Conservation (phyloP, 495 filamentous ascomycete species). For the Staphylotrichum longicolle region DNA sequence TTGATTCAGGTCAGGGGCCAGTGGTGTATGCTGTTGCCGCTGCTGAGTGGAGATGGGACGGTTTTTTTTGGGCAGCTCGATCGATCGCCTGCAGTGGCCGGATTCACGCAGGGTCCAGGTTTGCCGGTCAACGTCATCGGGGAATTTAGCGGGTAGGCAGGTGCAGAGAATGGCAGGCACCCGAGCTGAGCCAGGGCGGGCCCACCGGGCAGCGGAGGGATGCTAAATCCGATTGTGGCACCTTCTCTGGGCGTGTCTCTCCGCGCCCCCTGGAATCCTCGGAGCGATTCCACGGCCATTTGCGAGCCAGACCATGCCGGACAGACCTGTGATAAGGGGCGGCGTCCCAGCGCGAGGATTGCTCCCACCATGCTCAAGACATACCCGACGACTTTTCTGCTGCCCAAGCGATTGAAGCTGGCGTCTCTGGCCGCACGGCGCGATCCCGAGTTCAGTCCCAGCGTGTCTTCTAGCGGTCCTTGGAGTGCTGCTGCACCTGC, state of each 20-base stretch:
- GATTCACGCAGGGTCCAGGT: neutral
- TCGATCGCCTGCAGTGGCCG: too few relatives aligned
- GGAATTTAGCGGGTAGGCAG: neutral
- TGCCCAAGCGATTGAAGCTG: conserved; percentile 32
- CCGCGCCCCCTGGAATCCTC: neutral
- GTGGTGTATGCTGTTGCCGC: neutral
- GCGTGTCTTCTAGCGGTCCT: too few relatives aligned
- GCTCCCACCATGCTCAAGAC: conserved; percentile 35
- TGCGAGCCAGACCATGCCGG: conserved; percentile 11
- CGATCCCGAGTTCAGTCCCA: conserved; percentile 1
- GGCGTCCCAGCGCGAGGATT: conserved; percentile 18
- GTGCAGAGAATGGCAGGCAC: too few relatives aligned
- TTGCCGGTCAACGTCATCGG: conserved; percentile 10
- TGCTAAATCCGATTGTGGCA: conserved; percentile 28
- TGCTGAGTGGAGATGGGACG: neutral
- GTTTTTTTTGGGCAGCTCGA: neutral
- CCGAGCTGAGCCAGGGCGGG: too few relatives aligned
- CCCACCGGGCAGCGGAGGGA: conserved; percentile 28
- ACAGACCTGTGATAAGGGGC: conserved; percentile 22
- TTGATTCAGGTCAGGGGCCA: too few relatives aligned
- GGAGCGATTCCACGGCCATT: neutral
- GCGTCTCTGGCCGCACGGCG: conserved; percentile 15
- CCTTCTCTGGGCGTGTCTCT: neutral
- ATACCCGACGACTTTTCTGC: conserved; percentile 21
- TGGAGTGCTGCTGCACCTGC: neutral